Base-by-base conservation (phyloP, 441 rosid species). In the Pelargonium citronellum region DNA sequence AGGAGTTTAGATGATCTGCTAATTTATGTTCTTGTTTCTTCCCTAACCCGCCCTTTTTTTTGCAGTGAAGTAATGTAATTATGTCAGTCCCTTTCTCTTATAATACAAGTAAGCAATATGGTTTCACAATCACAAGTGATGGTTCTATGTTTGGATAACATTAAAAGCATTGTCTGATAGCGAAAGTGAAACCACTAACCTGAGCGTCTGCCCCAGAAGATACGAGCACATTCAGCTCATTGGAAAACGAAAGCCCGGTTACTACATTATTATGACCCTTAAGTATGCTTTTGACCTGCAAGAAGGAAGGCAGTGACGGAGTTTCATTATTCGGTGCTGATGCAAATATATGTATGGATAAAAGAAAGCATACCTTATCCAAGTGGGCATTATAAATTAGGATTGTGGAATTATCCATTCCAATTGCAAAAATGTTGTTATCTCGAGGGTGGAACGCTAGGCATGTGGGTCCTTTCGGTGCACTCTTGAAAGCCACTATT, bases 121-220 rank as follows among this genome's bases (percentile, higher is more conserved):
- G 44, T 41, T 41, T 41, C 44, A 41, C 44, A 41, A 41, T 41
- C 44, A 41, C 10, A 41, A 41, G 44, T 41, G 43, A 39, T 46
- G 1, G 15, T 46, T 46, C 53, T 46, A 46, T 12, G 53, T 3
- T 10, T 46, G 15, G 7, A 34, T n/a, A 9, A 12, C 39, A 4
- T 12, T 9, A 39, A 16, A 34, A 37, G 8, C 22, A 0, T 17
- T 69, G 57, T 77, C 44, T 41, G 44, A 41, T 41, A 7, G 44
- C 10, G 44, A 41, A 41, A 41, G 44, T 41, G 10, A 41, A 41
- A 41, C 44, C 44, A 41, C 44, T 41, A 8, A 91, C 98, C 95
- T 93, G 98, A 76, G 98, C 89, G 82, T 93, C 98, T 57, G 95
- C 98, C 69, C 98, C 97, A 51, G 98, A 87, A 47, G 98, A 93